phyloP scores from a whole-genome alignment of 2,329 filamentous ascomycete genomes.

The Triangularia setosa region DNA sequence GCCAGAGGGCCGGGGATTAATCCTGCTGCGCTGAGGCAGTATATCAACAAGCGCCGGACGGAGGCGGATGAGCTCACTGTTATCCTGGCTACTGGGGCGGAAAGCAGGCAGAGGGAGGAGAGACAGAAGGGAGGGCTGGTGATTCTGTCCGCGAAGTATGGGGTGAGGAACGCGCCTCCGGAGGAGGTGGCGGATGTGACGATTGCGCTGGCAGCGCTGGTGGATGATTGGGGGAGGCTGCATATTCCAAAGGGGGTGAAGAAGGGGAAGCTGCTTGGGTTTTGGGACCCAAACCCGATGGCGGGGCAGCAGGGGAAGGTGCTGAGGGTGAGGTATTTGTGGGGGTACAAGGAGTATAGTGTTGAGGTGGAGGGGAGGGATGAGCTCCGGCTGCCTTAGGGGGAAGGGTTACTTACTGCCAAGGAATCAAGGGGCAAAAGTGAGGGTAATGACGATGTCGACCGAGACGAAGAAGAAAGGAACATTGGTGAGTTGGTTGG shows the following conservation, averaged over 20 bases:
- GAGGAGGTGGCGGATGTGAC: conserved; percentile 49
- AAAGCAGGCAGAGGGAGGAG: conserved; percentile 35
- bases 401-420: no score
- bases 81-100: conserved; percentile 40
- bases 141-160: conserved; percentile 47
- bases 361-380: conserved; percentile 37
- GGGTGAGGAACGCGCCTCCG: conserved; percentile 33
- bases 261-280: conserved; percentile 45
- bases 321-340: conserved; percentile 44
- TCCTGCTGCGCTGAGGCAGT: conserved; percentile 20
- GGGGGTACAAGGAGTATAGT: conserved; percentile 33
- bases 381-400: conserved; percentile 34
- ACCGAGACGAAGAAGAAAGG: background rate
- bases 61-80: conserved; percentile 44
- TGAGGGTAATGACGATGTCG: background rate
- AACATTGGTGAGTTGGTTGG: background rate
- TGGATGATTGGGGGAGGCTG: conserved; percentile 35
- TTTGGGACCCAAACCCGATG: conserved; percentile 48
- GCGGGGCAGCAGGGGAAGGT: conserved; percentile 44
- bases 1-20: conserved; percentile 5
- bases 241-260: conserved; percentile 38
- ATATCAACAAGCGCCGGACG: conserved; percentile 35
- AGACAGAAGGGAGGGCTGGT: conserved; percentile 41
- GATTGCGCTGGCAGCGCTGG: conserved; percentile 43
- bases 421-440: no score